phyloP scores from a whole-genome alignment of 805 yeast species.

The Cyberlindnera saturnus region DNA sequence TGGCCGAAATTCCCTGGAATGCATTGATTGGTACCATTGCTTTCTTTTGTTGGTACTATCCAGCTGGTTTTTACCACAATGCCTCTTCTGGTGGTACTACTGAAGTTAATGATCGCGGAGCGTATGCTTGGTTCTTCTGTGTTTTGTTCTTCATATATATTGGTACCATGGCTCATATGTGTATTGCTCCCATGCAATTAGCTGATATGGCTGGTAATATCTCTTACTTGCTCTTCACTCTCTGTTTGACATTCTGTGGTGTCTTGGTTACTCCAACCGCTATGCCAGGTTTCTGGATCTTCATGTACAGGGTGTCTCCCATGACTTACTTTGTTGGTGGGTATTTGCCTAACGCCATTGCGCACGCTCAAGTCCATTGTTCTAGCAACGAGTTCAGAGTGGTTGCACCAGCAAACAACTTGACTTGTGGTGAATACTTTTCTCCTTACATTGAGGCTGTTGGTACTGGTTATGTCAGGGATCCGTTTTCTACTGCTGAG shows the following conservation, averaged over 20 bases:
- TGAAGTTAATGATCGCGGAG: conserved; percentile 11
- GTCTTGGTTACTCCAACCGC: conserved; percentile 51
- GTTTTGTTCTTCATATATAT: conserved; percentile 47
- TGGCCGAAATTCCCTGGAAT: conserved; percentile 65
- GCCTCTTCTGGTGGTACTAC: conserved; percentile 1
- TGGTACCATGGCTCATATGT: conserved; percentile 52
- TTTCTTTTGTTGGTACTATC: conserved; percentile 64
- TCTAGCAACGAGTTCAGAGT: conserved; percentile 39
- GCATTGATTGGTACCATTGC: conserved; percentile 55
- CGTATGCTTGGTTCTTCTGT: conserved; percentile 33
- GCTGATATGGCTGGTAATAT: conserved; percentile 62
- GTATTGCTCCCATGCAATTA: conserved; percentile 52
- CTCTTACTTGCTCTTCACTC: conserved; percentile 49
- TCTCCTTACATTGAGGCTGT: conserved; percentile 24
- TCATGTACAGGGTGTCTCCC: conserved; percentile 72
- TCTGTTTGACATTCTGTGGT: conserved; percentile 73
- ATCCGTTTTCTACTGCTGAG: conserved; percentile 30
- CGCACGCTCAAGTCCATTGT: conserved; percentile 43
- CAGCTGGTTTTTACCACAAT: conserved; percentile 45
- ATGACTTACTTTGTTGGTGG: conserved; percentile 59
- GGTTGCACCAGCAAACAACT: conserved; percentile 47
- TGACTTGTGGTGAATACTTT: conserved; percentile 55
- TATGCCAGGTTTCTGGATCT: conserved; percentile 73
- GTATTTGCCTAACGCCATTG: conserved; percentile 47
- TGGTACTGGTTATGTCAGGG: conserved; percentile 23